Percentiles rank a stretch among this genome's conserved stretches.
phyloP scores from a whole-genome alignment of 768 basidiomycete genomes.

The Gloeopeniophorella convolvens region DNA sequence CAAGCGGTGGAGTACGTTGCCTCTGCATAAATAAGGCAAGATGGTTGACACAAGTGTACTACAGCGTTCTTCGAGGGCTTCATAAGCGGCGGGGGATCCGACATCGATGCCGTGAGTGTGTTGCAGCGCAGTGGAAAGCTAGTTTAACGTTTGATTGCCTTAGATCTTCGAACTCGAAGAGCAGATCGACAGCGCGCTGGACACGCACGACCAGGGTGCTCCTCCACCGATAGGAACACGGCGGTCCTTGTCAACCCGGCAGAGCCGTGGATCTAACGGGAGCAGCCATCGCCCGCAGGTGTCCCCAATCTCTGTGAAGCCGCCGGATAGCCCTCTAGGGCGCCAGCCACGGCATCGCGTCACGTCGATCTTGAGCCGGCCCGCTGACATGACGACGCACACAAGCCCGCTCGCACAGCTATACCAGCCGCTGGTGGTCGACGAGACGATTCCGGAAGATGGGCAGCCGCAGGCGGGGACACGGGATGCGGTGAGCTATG shows the following conservation, averaged over 20 bases:
- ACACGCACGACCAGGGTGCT: constrained; percentile 35
- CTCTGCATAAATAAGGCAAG: background rate
- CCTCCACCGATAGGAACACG: constrained; percentile 26
- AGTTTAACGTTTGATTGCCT: background rate
- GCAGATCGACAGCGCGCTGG: constrained; percentile 52
- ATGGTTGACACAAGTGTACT: background rate
- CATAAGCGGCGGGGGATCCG: constrained; percentile 53
- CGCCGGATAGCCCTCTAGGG: constrained; percentile 6
- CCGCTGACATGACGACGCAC: constrained; percentile 32
- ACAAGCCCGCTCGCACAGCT: constrained; percentile 68
- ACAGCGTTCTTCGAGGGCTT: constrained; percentile 79
- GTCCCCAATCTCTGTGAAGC: constrained; percentile 7
- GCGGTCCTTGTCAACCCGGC: constrained; percentile 27
- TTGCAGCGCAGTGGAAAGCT: background rate
- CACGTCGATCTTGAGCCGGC: constrained; percentile 38
- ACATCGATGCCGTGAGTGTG: constrained; percentile 64
- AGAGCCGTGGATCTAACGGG: constrained; percentile 5
- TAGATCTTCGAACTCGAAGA: constrained; percentile 80
- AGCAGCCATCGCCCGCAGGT: constrained; percentile 1
- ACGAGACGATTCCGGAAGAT: constrained; percentile 38
- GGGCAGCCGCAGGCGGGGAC: constrained; percentile 10
- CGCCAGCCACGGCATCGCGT: constrained; percentile 32
- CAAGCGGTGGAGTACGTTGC: constrained; percentile 62
- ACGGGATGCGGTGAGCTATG: constrained; percentile 31
- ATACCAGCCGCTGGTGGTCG: constrained; percentile 59